Evolutionary conservation across 345 rosid genomes (phyloP).

Genomic region (Euphorbia lathyris): DNA sequence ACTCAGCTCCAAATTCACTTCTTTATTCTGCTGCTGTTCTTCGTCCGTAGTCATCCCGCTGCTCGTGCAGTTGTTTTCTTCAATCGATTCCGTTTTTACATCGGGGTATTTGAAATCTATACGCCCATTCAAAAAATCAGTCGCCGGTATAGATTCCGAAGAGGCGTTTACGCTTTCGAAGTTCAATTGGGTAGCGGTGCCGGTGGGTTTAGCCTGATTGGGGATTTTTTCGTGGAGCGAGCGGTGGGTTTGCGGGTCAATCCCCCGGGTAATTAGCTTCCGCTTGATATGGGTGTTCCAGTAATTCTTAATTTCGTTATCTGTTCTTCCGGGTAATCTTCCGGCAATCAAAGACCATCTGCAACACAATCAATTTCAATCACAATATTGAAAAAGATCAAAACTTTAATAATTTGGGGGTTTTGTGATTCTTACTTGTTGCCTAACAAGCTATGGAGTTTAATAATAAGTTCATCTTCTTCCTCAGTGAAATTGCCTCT

Average conservation of each 20-base stretch:
- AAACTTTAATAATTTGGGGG: too few relatives aligned
- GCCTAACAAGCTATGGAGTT: conserved; percentile 48
- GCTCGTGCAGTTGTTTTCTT: conserved; percentile 44
- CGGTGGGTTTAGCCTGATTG: background rate
- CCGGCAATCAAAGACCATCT: conserved; percentile 57
- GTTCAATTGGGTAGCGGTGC: conserved; percentile 6
- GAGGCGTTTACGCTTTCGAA: conserved; percentile 8
- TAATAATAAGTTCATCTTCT: conserved; percentile 50
- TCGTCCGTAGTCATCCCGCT: conserved; percentile 59
- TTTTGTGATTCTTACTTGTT: conserved; percentile 33
- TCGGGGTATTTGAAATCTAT: conserved; percentile 11
- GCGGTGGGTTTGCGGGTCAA: conserved; percentile 54
- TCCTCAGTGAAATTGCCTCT: conserved; percentile 49
- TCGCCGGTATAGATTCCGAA: conserved; percentile 6
- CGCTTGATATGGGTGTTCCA: conserved; percentile 57
- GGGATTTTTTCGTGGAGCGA: conserved; percentile 32
- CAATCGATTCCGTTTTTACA: conserved; percentile 31
- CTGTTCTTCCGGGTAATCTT: conserved; percentile 49
- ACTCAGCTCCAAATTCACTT: conserved; percentile 47
- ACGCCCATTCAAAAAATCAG: background rate
- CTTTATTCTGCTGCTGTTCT: conserved; percentile 30
- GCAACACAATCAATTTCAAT: conserved; percentile 2
- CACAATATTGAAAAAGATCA: background rate
- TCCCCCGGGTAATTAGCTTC: conserved; percentile 42
- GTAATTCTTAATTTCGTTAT: conserved; percentile 53